phyloP scores from a whole-genome alignment of 768 basidiomycete genomes.

The Podaxis sp. region DNA sequence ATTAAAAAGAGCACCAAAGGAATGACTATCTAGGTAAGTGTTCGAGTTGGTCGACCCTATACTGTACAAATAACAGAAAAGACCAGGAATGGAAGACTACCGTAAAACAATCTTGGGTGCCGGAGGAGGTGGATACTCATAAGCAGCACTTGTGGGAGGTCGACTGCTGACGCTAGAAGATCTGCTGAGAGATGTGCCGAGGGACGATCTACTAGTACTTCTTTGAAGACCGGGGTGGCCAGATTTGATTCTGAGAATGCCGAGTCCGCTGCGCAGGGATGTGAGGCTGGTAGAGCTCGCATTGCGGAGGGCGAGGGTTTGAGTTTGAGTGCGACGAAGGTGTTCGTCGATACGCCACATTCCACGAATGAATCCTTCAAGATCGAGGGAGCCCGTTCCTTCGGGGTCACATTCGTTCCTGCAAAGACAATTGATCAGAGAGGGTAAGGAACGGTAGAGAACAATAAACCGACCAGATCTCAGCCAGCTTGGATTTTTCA shows the following conservation, averaged over 20 bases:
- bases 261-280: conserved; percentile 6
- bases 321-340: conserved; percentile 53
- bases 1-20: not conserved
- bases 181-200: conserved; percentile 5
- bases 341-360: conserved; percentile 91
- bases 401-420: conserved; percentile 71
- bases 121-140: conserved; percentile 4
- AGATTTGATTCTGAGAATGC: not conserved
- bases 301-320: conserved; percentile 12
- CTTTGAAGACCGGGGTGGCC: not conserved
- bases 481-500: conserved; percentile 43
- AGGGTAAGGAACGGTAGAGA: not conserved
- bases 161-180: conserved; percentile 1
- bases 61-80: not conserved
- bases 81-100: not conserved
- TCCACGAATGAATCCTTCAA: conserved; percentile 65
- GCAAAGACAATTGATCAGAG: conserved; percentile 3
- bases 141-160: not conserved
- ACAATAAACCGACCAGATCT: conserved; percentile 56
- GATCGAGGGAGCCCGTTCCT: conserved; percentile 51
- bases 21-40: conserved; percentile 1
- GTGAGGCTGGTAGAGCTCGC: conserved; percentile 5
- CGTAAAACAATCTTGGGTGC: conserved; percentile 5
- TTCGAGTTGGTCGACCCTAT: not conserved
- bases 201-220: conserved; percentile 1